These are phyloP conservation scores for Crataegus laevigata DNA, from an alignment of 306 rosid genomes.

Conservation along the genomic window DNA sequence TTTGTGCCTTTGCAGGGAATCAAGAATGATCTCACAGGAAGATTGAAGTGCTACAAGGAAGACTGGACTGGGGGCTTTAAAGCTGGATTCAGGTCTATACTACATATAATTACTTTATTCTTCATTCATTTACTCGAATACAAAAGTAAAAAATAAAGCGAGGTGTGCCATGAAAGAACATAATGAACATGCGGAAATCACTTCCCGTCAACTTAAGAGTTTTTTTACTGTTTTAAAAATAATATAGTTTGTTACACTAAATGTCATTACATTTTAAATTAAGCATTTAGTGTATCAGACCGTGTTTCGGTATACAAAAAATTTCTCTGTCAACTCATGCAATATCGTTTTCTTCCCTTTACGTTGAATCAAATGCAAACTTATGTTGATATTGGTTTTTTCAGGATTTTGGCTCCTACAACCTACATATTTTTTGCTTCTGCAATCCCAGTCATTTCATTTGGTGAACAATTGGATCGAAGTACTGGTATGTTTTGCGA, in stretches of 20 bases:
- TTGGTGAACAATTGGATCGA: constrained; percentile 75
- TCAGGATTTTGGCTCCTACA: constrained; percentile 89
- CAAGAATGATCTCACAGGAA: constrained; percentile 80
- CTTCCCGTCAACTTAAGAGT: too few relatives aligned
- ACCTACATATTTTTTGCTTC: constrained; percentile 84
- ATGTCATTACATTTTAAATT: too few relatives aligned
- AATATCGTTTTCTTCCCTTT: background rate
- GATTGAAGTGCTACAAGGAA: constrained; percentile 84
- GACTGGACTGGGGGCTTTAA: constrained; percentile 74
- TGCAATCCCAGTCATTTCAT: constrained; percentile 77
- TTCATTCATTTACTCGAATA: too few relatives aligned
- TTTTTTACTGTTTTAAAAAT: too few relatives aligned
- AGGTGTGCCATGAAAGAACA: too few relatives aligned
- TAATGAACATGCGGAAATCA: too few relatives aligned
- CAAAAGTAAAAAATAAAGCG: too few relatives aligned
- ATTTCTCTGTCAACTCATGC: background rate
- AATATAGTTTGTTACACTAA: too few relatives aligned
- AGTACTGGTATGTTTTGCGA: constrained; percentile 42
- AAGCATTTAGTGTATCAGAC: too few relatives aligned
- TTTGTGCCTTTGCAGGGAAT: constrained; percentile 75
- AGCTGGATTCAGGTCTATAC: constrained; percentile 62
- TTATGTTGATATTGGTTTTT: background rate
- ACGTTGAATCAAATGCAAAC: background rate
- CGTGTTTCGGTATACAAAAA: too few relatives aligned
- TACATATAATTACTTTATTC: too few relatives aligned